Evolutionary conservation across 2,329 filamentous ascomycete species (phyloP).

Genomic region (Beauveria caledonica): DNA sequence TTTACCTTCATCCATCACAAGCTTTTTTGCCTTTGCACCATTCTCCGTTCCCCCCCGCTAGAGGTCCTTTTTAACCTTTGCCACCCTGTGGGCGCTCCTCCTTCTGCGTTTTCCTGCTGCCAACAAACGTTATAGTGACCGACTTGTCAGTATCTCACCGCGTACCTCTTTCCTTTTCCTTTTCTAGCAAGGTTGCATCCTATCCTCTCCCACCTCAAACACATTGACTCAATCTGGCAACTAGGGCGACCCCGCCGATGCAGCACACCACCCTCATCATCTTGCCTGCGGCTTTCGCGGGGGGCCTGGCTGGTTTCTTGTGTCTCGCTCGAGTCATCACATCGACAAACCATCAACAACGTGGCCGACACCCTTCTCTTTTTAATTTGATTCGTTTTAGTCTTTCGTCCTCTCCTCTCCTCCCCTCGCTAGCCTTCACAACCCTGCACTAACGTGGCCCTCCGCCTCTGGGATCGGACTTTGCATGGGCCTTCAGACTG

Average conservation of each 20-base stretch:
- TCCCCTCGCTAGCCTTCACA: not conserved
- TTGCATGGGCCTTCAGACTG: not conserved
- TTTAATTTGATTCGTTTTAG: not conserved
- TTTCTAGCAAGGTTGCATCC: no score
- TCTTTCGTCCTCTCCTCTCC: not conserved
- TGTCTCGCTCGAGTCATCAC: not conserved
- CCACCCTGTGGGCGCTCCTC: not conserved
- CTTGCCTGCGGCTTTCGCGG: slow-evolving; percentile 3
- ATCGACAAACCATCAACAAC: not conserved
- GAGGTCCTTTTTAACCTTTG: not conserved
- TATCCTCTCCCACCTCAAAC: not conserved
- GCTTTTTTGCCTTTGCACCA: not conserved
- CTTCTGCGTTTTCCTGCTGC: no score
- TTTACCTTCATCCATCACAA: no score
- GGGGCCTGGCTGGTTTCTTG: not conserved
- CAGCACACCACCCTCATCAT: no score
- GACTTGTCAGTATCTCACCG: no score
- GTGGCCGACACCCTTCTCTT: not conserved
- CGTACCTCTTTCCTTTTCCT: no score
- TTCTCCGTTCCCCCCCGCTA: not conserved
- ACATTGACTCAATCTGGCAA: not conserved
- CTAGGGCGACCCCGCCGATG: no score
- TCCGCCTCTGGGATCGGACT: not conserved
- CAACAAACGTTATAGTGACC: no score
- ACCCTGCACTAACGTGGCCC: not conserved